Conservation (phyloP, 2,329 filamentous ascomycete genomes). For the Alternaria angustiovoidea region DNA sequence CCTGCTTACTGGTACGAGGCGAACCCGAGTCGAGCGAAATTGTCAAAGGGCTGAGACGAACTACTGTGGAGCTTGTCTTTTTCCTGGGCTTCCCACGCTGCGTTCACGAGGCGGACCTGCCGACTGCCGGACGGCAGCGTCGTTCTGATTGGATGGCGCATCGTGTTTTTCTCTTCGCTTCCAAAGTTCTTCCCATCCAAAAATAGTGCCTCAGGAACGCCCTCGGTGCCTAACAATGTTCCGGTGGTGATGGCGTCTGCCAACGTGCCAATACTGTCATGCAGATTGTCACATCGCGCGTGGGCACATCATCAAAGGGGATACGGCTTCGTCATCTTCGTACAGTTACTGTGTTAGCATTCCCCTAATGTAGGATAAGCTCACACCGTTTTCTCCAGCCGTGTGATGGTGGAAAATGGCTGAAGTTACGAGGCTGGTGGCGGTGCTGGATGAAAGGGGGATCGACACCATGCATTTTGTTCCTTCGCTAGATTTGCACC, state of each 20-base stretch:
- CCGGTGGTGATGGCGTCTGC: neutral
- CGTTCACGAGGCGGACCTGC: neutral
- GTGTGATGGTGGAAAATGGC: neutral
- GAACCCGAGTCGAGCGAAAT: conserved; percentile 1
- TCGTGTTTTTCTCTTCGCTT: conserved; percentile 4
- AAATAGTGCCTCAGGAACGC: conserved; percentile 1
- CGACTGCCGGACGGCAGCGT: neutral
- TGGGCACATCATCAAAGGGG: neutral
- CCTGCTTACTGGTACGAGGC: neutral
- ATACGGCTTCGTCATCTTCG: neutral
- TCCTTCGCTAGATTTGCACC: neutral
- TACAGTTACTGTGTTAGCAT: neutral
- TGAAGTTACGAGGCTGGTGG: neutral
- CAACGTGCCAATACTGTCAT: conserved; percentile 2
- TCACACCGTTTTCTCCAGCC: neutral
- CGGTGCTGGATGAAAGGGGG: neutral
- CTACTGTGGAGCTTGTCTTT: conserved; percentile 1
- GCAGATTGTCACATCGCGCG: conserved; percentile 1
- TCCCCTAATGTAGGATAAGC: neutral
- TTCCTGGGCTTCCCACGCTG: neutral
- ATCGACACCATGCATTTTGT: conserved; percentile 1
- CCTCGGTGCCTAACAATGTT: neutral
- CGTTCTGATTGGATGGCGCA: neutral
- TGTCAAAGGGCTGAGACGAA: neutral
- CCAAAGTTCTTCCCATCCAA: neutral